These are phyloP conservation scores for Hypoxylon sp. DNA, from an alignment of 2,329 filamentous ascomycete genomes.

Conservation along the genomic window DNA sequence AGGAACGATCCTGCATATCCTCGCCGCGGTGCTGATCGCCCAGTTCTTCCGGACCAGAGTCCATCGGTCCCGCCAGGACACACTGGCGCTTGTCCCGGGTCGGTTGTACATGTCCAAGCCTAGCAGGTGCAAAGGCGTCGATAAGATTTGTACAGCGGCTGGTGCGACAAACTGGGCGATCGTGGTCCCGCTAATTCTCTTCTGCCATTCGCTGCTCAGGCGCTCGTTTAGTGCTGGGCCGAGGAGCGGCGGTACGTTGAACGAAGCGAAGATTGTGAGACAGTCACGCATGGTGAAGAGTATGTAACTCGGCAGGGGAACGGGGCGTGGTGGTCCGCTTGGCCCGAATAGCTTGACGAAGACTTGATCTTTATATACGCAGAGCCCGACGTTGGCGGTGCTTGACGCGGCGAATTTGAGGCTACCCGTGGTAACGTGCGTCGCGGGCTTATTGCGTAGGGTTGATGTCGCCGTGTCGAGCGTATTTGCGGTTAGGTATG, in stretches of 20 bases:
- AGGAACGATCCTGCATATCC: constrained; percentile 85
- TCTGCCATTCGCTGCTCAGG: constrained; percentile 62
- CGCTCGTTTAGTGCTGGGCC: constrained; percentile 71
- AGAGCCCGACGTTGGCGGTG: constrained; percentile 82
- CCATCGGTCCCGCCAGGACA: constrained; percentile 67
- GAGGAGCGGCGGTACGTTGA: constrained; percentile 85
- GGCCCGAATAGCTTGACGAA: constrained; percentile 86
- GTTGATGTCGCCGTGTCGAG: constrained; percentile 83
- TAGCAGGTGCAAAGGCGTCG: constrained; percentile 84
- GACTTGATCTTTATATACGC: constrained; percentile 88
- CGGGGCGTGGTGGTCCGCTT: constrained; percentile 58
- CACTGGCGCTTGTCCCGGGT: constrained; percentile 48
- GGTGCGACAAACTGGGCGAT: constrained; percentile 83
- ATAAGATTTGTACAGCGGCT: constrained; percentile 78
- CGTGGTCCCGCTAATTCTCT: constrained; percentile 61
- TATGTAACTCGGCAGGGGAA: constrained; percentile 75
- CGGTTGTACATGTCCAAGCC: constrained; percentile 89
- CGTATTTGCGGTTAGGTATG: constrained; percentile 87
- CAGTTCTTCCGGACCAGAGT: constrained; percentile 77
- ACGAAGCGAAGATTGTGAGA: constrained; percentile 89
- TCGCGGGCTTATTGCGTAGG: constrained; percentile 62
- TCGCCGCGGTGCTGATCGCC: constrained; percentile 74
- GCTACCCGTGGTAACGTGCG: constrained; percentile 74
- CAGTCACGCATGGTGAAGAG: constrained; percentile 86
- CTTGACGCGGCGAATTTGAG: constrained; percentile 84